Conservation (phyloP, 192 early-diverging fungal species). For the Diversispora eburnea region DNA sequence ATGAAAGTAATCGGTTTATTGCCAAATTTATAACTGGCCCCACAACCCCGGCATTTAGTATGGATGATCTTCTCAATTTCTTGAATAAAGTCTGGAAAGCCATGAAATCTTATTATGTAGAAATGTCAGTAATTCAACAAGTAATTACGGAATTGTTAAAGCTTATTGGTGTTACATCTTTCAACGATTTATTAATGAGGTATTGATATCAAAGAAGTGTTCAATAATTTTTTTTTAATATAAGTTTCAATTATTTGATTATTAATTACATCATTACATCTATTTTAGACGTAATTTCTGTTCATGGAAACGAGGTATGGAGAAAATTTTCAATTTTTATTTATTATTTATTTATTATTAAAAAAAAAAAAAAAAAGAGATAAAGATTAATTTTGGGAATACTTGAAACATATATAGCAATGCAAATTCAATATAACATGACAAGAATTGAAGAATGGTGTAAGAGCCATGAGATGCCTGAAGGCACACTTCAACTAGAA, state of each 20-base stretch:
- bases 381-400: background rate
- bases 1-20: conserved; percentile 86
- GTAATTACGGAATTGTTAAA: conserved; percentile 93
- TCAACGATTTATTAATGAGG: conserved; percentile 94
- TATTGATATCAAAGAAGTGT: background rate
- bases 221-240: background rate
- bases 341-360: conserved; percentile 1
- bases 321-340: background rate
- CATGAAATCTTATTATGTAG: conserved; percentile 97
- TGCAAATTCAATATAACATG: conserved; percentile 99
- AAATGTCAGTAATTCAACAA: conserved; percentile 85
- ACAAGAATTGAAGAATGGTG: conserved; percentile 98
- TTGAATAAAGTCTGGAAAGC: conserved; percentile 92
- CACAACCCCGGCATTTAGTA: conserved; percentile 75
- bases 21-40: conserved; percentile 82
- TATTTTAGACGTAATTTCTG: conserved; percentile 86
- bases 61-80: conserved; percentile 93
- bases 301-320: conserved; percentile 93
- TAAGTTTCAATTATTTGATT: background rate
- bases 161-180: conserved; percentile 91
- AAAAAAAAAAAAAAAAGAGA: too few relatives aligned
- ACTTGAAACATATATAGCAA: conserved; percentile 42
- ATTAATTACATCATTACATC: background rate
- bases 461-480: conserved; percentile 88
- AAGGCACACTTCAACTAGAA: conserved; percentile 86